Percentiles rank a stretch among this genome's conserved stretches.
Evolutionary conservation across 805 yeast genomes (phyloP).

Genomic region (Tetrapisispora nanseiensis): DNA sequence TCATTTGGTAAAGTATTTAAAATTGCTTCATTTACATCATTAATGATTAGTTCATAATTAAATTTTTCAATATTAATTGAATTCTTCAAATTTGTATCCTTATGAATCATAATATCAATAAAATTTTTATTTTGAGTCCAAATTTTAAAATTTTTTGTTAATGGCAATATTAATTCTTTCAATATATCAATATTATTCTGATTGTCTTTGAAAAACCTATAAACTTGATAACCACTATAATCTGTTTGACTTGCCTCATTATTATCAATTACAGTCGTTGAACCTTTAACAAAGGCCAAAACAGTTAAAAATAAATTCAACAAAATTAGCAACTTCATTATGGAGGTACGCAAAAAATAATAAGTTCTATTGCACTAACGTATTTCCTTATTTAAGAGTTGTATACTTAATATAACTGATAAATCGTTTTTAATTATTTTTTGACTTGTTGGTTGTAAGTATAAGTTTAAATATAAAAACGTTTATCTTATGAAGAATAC

Average conservation of each 20-base stretch:
- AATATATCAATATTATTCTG: constrained; percentile 5
- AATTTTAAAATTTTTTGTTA: constrained; percentile 23
- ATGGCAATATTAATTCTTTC: constrained; percentile 7
- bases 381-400: no score
- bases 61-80: constrained; percentile 34
- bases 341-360: no score
- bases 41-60: constrained; percentile 17
- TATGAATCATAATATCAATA: constrained; percentile 36
- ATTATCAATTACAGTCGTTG: no score
- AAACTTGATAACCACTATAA: constrained; percentile 17
- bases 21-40: constrained; percentile 44
- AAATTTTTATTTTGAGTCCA: constrained; percentile 45
- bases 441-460: no score
- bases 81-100: constrained; percentile 8
- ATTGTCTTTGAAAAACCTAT: constrained; percentile 13
- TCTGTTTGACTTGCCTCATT: constrained; percentile 1
- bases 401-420: no score
- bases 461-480: no score
- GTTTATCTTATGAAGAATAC: no score
- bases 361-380: no score
- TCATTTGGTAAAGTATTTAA: constrained; percentile 43
- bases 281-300: neutral
- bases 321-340: neutral
- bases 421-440: no score
- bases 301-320: neutral